phyloP scores from a whole-genome alignment of 2,329 filamentous ascomycete genomes.

The Apiospora hydei region DNA sequence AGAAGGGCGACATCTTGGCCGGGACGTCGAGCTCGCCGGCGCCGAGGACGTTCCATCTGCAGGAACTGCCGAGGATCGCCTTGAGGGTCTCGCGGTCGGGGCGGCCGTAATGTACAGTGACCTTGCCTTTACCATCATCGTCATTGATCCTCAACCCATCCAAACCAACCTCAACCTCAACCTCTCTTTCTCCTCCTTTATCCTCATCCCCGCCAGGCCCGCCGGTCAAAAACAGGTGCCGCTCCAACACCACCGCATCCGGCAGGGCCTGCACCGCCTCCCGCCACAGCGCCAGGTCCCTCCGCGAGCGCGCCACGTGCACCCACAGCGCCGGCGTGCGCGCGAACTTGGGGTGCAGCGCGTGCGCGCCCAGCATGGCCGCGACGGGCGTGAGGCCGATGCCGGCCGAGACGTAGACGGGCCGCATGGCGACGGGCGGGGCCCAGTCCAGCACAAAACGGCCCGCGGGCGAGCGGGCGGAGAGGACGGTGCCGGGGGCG shows the following conservation, averaged over 20 bases:
- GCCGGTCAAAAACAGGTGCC: slow-evolving; percentile 34
- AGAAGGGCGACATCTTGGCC: slow-evolving; percentile 29
- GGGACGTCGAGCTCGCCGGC: slow-evolving; percentile 28
- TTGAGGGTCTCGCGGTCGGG: slow-evolving; percentile 29
- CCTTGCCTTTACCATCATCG: slow-evolving; percentile 28
- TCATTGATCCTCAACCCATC: background rate
- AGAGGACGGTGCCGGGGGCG: slow-evolving; percentile 27
- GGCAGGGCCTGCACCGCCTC: slow-evolving; percentile 29
- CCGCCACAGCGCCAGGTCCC: slow-evolving; percentile 29
- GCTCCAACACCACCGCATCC: slow-evolving; percentile 26
- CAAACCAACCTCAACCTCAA: background rate
- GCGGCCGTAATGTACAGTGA: slow-evolving; percentile 29
- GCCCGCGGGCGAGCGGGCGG: slow-evolving; percentile 34
- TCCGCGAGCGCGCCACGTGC: slow-evolving; percentile 29
- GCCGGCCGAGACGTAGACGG: slow-evolving; percentile 36
- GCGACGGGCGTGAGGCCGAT: slow-evolving; percentile 38
- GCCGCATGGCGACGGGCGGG: slow-evolving; percentile 28
- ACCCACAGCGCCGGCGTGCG: slow-evolving; percentile 33
- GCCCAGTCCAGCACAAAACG: slow-evolving; percentile 35
- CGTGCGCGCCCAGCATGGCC: slow-evolving; percentile 37
- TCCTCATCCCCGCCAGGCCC: background rate
- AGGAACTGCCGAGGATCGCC: slow-evolving; percentile 29
- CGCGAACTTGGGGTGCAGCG: slow-evolving; percentile 31
- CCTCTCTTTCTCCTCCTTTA: background rate
- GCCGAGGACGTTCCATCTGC: slow-evolving; percentile 32